Evolutionary conservation across 805 yeast genomes (phyloP), one percentile per base, ranked within the genome.

Genomic region (Ogataea thermomethanolica): DNA sequence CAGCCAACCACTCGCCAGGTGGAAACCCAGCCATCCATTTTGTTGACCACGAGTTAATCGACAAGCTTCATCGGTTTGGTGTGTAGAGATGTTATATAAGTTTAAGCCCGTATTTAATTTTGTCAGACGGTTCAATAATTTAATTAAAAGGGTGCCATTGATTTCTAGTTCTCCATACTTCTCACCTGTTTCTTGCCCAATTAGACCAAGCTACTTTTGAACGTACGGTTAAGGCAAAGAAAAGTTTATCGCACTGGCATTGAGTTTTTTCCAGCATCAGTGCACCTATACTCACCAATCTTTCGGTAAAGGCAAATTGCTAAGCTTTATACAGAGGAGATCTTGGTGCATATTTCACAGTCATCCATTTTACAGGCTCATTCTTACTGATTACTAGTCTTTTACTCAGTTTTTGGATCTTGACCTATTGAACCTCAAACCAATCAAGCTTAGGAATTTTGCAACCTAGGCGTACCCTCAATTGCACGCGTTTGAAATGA

Each of bases 1-100:
- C 59, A n/a, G 14, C 29, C 14, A 33, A 31, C 13, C 25, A 22
- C 7, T 39, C 49, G 11, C 39, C 38, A 3, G 41, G 45, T 10
- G 11, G 37, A 7, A 35, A 48, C 4, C 24, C 35, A 11, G 33
- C 25, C 5, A 37, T 44, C 29, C 33, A 39, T n/a, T 14, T 31
- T 10, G 29, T 41, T 22, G 48, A 43, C 29, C 28, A 39, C 23
- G 49, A 43, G 14, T 26, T 42, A 32, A n/a, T 25, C 9, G 15
- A 20, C 31, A 42, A 39, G 37, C 32, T 46, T 12, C 29, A 24
- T 12, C 25, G 41, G 11, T 29, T 46, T 9, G 34, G 39, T 29
- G 38, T 38, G 15, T 39, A 34, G 14, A 20, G 33, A 20, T 30
- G 33, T 30, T 23, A 11, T 13, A 21, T 5, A 8, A 20, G 13